Base-by-base conservation (phyloP, 306 rosid genomes). In the Dalbergia oliveri region DNA sequence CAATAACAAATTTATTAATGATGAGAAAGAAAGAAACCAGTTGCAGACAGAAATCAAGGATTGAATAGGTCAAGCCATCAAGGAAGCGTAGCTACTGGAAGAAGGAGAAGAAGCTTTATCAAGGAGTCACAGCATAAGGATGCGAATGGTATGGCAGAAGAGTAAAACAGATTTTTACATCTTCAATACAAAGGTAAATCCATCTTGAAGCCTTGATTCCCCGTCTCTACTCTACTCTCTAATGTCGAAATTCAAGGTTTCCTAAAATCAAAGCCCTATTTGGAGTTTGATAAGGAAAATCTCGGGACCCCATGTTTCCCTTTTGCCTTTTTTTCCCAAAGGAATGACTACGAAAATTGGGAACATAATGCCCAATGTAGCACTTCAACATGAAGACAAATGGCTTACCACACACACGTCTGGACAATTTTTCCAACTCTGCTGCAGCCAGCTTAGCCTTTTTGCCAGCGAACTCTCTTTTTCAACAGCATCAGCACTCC, bases 401-500 rank as follows among this genome's bases (percentile, higher is more conserved):
- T 34, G 78, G 69, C 97, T 90, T 85, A 95, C 99, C 96, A 61
- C 90, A 81, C 62, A 95, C 97, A 10, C 93, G 92, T 75, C 89
- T 89, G 58, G 98, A 91, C 56, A 95, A 81, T 76, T 95, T 95
- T 69, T 89, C 92, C 69, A 95, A 80, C 90, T 93, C 98, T 37
- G 98, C 99, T n/a, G 99, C 94, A 50, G 98, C 98, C 82, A 95
- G 91, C 87, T 91, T 93, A 73, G 97, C 99, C 92, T 86, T 95
- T 83, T 95, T 95, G 4, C 90, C 95, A 45, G 97, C 95, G 86
- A 91, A 88, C 63, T 93, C 99, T 85, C 99, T 88, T 77, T 93
- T 84, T 90, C 98, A 73, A 91, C 92, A 39, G 89, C 97, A 69
- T 93, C 90, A 69, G 83, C 87, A 83, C 90, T 88, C 99, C 99